Evolutionary conservation across 1,284 basidiomycete genomes (phyloP), one percentile per base, ranked within the genome.

Genomic region (Trichosporon faecale): DNA sequence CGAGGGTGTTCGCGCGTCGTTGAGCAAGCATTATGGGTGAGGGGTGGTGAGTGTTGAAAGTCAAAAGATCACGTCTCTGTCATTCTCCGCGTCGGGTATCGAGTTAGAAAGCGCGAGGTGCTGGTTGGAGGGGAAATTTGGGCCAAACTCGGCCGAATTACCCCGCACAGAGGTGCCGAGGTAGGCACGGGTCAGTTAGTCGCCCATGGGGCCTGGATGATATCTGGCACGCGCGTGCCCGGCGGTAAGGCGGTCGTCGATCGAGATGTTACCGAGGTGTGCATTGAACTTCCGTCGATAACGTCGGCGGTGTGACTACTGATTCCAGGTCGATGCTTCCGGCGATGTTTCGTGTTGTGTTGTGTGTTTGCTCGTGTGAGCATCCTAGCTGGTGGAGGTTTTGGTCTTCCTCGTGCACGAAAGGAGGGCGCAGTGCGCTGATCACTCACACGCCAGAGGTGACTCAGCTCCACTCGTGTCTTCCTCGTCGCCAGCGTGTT

Each of bases 11-110:
- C 31, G 70, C 70, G 49, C 70, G 66, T 60, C 70, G 60, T 31
- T 66, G 68, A 18, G 55, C 68, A 65, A 73, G 72, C 72, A 73
- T 73, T 29, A 37, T 66, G 63, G 18, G 21, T 31, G 40, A 31
- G 29, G 57, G 33, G 57, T 7, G 57, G 57, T 31, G 65, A 66
- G 65, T 49, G 65, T 52, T 11, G 27, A 31, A 55, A 29, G 25
- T 11, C 44, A 49, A 66, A 55, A 49, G 65, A n/a, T 52, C 49
- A 18, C 49, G 49, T n/a, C n/a, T n/a, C n/a, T n/a, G n/a, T n/a
- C n/a, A n/a, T 52, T 46, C 44, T 21, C 18, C 40, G 40, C 40
- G 40, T 44, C 40, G 40, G 40, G 18, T 44, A 66, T 66, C 31
- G 40, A 33, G 46, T 44, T 46, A 66, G 65, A 66, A 33, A 66